Percentiles rank a stretch among this genome's conserved stretches.
These are phyloP conservation scores for Postia placenta DNA, from an alignment of 768 basidiomycete species.

Conservation along the genomic window DNA sequence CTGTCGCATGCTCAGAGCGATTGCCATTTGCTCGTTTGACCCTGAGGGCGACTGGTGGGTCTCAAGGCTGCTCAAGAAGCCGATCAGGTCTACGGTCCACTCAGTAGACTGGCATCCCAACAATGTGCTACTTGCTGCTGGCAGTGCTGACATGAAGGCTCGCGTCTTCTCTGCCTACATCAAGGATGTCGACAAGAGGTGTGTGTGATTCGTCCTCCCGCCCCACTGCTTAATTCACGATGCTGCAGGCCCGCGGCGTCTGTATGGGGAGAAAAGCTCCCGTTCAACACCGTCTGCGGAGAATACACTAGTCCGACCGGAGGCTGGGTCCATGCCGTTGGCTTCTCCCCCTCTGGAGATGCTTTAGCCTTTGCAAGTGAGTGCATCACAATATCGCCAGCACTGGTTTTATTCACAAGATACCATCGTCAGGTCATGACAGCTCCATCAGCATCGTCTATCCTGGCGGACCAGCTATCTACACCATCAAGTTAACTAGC, in stretches of 20 bases:
- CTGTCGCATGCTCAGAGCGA: conserved; percentile 50
- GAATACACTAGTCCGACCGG: conserved; percentile 87
- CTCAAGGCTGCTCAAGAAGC: conserved; percentile 94
- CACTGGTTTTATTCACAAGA: background rate
- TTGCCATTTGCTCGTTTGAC: conserved; percentile 96
- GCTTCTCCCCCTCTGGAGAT: conserved; percentile 96
- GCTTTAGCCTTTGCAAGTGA: conserved; percentile 87
- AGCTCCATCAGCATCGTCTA: conserved; percentile 92
- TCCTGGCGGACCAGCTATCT: conserved; percentile 67
- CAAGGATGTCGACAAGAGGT: conserved; percentile 96
- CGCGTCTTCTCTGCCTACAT: conserved; percentile 97
- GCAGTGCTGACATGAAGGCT: conserved; percentile 97
- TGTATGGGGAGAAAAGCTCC: conserved; percentile 97
- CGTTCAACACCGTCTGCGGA: conserved; percentile 96
- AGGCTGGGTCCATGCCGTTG: conserved; percentile 96
- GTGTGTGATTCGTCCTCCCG: too few relatives aligned
- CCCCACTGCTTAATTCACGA: conserved; percentile 7
- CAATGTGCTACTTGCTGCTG: conserved; percentile 94
- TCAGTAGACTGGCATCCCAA: conserved; percentile 98
- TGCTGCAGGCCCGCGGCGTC: conserved; percentile 68
- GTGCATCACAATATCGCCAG: conserved; percentile 24
- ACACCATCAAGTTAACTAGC: conserved; percentile 68
- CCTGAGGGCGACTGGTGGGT: conserved; percentile 99
- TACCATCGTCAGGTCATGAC: conserved; percentile 70
- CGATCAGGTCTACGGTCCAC: conserved; percentile 90